Base-by-base conservation (phyloP, 2,329 filamentous ascomycete genomes). In the Bisporella sp. region DNA sequence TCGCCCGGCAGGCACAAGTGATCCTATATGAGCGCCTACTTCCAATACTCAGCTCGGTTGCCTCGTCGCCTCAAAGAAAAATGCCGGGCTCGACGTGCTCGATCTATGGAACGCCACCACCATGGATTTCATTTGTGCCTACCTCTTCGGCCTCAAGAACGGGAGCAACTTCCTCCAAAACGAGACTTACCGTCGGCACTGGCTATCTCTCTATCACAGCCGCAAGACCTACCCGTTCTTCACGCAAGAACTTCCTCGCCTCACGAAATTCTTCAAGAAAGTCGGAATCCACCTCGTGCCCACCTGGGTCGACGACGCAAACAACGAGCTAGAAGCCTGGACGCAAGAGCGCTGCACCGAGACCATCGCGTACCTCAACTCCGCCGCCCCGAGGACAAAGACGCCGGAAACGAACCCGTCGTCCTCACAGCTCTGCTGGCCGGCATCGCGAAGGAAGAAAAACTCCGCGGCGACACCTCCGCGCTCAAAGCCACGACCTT, bases 91-190 rank as follows among this genome's bases (percentile, higher is more conserved):
- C 59, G 78, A 87, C 49, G 73, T 85, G 4, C 77, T 82, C 54
- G 77, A 82, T 21, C 66, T 89, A 5, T 84, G 87, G 60, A 80
- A 82, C 60, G 84, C 81, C 1, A 70, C 82, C 0, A 84, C 85
- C 2, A 88, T 92, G 84, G 89, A 93, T 62, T 82, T 89, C 58
- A 82, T 92, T 40, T 81, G 85, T 0, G 76, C 78, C 1, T 91
- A 89, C 64, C 76, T 88, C 37, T 92, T 90, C 59, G 89, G 89
- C 1, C 64, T 88, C 6, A 59, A 68, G 6, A 75, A 77, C 46
- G 70, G 76, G 35, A 81, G 84, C n/a, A 79, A 87, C 55, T 83
- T 89, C 49, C 68, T 89, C 1, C 67, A 77, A 31, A 66, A 85
- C 28, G 68, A 73, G n/a, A 60, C 70, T 0, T 72, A 76, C 50